Percentiles rank a stretch among this genome's conserved stretches.
These are phyloP conservation scores for Saururus chinensis DNA, from an alignment of 164 flowering plant genomes.

Conservation along the genomic window DNA sequence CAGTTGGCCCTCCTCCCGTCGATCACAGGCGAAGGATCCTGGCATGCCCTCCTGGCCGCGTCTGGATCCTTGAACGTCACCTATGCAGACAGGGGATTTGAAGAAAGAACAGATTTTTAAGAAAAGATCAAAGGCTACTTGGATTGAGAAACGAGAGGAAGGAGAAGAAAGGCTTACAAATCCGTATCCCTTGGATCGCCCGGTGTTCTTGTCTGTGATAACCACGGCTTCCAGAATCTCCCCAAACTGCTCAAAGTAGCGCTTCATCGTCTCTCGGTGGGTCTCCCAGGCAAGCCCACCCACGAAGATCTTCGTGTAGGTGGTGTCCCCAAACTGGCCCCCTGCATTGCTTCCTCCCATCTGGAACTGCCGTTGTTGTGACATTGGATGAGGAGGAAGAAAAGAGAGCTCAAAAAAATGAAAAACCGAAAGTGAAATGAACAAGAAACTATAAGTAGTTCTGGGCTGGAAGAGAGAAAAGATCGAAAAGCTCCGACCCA, in stretches of 20 bases:
- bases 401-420: background rate
- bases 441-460: background rate
- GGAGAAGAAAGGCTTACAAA: slow-evolving; percentile 33
- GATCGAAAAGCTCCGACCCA: background rate
- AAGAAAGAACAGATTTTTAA: background rate
- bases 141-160: background rate
- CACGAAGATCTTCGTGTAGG: slow-evolving; percentile 55
- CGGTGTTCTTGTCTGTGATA: slow-evolving; percentile 51
- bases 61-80: slow-evolving; percentile 60
- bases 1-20: slow-evolving; percentile 67
- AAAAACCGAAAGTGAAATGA: background rate
- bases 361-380: slow-evolving; percentile 47
- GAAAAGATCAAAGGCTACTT: background rate
- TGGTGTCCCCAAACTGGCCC: slow-evolving; percentile 34
- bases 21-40: slow-evolving; percentile 54
- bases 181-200: slow-evolving; percentile 66
- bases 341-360: slow-evolving; percentile 34
- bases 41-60: slow-evolving; percentile 55
- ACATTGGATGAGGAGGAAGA: slow-evolving; percentile 18
- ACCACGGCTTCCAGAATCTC: slow-evolving; percentile 62
- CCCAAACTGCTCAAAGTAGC: slow-evolving; percentile 67
- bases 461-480: too few relatives aligned
- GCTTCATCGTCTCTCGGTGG: slow-evolving; percentile 48
- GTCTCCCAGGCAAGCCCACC: slow-evolving; percentile 78
- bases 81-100: slow-evolving; percentile 12